A percentile compares a stretch with the other conserved stretches of the same genome.
phyloP scores from a whole-genome alignment of 2,329 filamentous ascomycete species.

The Xylaria sp. region DNA sequence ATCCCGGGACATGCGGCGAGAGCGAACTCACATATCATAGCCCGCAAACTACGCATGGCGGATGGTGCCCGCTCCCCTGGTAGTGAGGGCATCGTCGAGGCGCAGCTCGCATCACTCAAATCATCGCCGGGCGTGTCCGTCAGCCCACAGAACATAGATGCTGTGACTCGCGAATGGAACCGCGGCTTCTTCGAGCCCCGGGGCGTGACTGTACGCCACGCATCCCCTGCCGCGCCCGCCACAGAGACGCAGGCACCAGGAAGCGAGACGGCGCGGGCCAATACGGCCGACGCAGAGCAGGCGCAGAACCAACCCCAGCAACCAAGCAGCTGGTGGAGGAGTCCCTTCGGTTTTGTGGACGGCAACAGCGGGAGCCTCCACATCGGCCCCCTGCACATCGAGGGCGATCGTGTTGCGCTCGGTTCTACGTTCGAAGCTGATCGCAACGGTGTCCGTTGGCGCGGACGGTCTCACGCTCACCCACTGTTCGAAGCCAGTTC shows the following conservation, averaged over 20 bases:
- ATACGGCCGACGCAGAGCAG: slow-evolving; percentile 11
- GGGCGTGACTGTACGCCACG: slow-evolving; percentile 57
- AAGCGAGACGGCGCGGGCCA: slow-evolving; percentile 13
- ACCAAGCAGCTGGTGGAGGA: slow-evolving; percentile 39
- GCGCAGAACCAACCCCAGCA: slow-evolving; percentile 29
- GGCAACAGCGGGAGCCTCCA: slow-evolving; percentile 46
- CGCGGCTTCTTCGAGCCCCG: slow-evolving; percentile 65
- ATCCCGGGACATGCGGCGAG: slow-evolving; percentile 60
- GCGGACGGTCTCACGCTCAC: slow-evolving; percentile 56
- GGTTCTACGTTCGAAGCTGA: slow-evolving; percentile 59
- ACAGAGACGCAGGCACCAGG: slow-evolving; percentile 19
- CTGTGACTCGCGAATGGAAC: slow-evolving; percentile 66
- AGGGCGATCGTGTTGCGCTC: slow-evolving; percentile 57
- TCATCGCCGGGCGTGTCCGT: slow-evolving; percentile 44
- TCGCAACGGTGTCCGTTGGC: slow-evolving; percentile 59
- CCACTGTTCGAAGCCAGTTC: slow-evolving; percentile 50
- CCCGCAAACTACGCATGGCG: slow-evolving; percentile 62
- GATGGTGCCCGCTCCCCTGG: slow-evolving; percentile 45
- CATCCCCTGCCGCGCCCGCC: slow-evolving; percentile 36
- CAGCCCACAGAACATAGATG: slow-evolving; percentile 51
- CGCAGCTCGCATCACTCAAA: slow-evolving; percentile 55
- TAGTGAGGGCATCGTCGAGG: slow-evolving; percentile 52
- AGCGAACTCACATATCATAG: slow-evolving; percentile 60
- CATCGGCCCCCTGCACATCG: slow-evolving; percentile 56
- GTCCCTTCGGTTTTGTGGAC: slow-evolving; percentile 40